Evolutionary conservation across 2,329 filamentous ascomycete species (phyloP).

Genomic region (Colletotrichum sp.): DNA sequence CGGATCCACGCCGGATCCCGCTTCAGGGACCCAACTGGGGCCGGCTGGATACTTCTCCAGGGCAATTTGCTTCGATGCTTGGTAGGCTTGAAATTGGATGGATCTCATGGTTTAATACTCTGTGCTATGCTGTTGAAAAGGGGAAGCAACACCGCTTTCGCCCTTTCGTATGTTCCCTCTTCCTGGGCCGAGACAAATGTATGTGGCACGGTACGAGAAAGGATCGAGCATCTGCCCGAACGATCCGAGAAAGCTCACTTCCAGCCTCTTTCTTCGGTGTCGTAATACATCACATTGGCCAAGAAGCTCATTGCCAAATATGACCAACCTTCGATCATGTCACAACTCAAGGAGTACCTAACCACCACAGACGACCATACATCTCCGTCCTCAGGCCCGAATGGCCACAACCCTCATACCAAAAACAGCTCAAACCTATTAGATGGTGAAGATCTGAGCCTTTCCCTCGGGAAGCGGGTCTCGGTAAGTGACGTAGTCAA

Average conservation of each 20-base stretch:
- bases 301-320: neutral
- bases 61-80: neutral
- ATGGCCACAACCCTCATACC: neutral
- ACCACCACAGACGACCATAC: neutral
- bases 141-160: neutral
- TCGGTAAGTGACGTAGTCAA: slow-evolving; percentile 4
- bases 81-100: neutral
- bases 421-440: neutral
- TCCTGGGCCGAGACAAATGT: neutral
- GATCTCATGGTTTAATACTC: neutral
- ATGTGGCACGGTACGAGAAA: neutral
- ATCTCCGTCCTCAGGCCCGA: neutral
- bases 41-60: neutral
- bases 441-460: slow-evolving; percentile 4
- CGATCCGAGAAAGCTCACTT: neutral
- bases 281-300: neutral
- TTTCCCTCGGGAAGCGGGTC: neutral
- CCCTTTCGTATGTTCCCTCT: neutral
- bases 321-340: neutral
- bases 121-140: neutral
- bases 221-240: neutral
- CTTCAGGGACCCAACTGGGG: neutral
- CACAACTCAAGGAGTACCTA: neutral
- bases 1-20: neutral
- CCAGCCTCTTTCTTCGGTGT: neutral